phyloP scores from a whole-genome alignment of 140 eudicot genomes.

The Flaveria floridana region DNA sequence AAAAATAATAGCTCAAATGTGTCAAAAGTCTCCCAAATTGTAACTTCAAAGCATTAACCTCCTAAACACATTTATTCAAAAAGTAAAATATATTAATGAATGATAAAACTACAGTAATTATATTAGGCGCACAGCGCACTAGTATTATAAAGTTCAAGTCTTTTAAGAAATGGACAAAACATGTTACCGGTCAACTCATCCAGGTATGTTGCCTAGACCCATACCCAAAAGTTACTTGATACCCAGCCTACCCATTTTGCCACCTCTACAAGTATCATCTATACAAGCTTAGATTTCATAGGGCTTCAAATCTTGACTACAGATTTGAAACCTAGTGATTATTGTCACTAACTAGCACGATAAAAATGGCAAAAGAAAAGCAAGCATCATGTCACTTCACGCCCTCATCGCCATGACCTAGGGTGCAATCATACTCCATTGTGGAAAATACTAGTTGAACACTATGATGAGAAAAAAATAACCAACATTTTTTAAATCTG shows the following conservation, averaged over 20 bases:
- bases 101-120: background rate
- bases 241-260: background rate
- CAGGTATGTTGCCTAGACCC: background rate
- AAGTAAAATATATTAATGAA: background rate
- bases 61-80: background rate
- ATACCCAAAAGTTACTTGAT: background rate
- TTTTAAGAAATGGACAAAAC: background rate
- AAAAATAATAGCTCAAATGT: background rate
- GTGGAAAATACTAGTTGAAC: constrained; percentile 29
- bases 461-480: constrained; percentile 23
- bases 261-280: background rate
- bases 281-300: background rate
- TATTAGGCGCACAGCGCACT: background rate
- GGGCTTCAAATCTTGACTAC: background rate
- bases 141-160: background rate
- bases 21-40: background rate
- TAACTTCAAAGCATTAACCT: constrained; percentile 10
- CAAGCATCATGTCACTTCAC: constrained; percentile 31
- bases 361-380: constrained; percentile 22
- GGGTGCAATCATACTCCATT: constrained; percentile 37
- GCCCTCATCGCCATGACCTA: constrained; percentile 31
- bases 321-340: constrained; percentile 10
- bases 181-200: background rate
- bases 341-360: constrained; percentile 4
- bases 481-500: constrained; percentile 18